Percentiles rank a stretch among this genome's conserved stretches.
Conservation (phyloP, 2,329 filamentous ascomycete genomes). For the Scorias spongiosa region DNA sequence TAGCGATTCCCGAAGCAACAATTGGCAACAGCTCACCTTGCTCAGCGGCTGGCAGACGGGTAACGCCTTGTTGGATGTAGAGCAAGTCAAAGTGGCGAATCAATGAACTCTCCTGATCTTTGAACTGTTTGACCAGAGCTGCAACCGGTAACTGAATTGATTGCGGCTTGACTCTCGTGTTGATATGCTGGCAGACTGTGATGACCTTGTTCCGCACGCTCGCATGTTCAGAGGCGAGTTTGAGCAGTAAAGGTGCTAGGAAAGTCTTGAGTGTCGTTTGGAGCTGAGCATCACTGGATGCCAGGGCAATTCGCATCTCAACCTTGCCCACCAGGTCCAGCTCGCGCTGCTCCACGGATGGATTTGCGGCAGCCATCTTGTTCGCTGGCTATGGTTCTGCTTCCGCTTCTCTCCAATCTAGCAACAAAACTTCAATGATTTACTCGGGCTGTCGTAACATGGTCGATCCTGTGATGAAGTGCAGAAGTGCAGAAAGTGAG, state of each 20-base stretch:
- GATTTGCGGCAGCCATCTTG: conserved; percentile 17
- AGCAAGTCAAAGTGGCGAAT: conserved; percentile 78
- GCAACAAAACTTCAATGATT: too few species aligned
- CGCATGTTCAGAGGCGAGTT: conserved; percentile 66
- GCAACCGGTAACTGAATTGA: conserved; percentile 67
- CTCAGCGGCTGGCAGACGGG: conserved; percentile 43
- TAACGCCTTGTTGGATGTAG: conserved; percentile 75
- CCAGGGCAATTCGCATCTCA: conserved; percentile 68
- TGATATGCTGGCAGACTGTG: conserved; percentile 56
- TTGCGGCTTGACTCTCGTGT: conserved; percentile 44
- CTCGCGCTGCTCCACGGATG: conserved; percentile 49
- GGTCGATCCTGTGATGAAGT: too few species aligned
- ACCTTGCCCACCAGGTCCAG: conserved; percentile 71
- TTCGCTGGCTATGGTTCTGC: not conserved
- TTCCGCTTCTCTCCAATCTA: too few species aligned
- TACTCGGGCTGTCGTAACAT: too few species aligned
- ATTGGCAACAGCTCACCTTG: conserved; percentile 59
- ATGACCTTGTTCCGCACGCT: conserved; percentile 69
- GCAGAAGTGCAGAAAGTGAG: too few species aligned
- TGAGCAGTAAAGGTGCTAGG: conserved; percentile 67
- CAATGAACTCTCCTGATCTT: conserved; percentile 54
- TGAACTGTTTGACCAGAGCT: conserved; percentile 80
- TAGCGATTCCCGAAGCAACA: conserved; percentile 50
- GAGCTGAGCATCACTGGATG: conserved; percentile 72
- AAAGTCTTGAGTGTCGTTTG: conserved; percentile 64